Evolutionary conservation across 805 yeast species (phyloP).

Genomic region (Komagataella kurtzmanii): DNA sequence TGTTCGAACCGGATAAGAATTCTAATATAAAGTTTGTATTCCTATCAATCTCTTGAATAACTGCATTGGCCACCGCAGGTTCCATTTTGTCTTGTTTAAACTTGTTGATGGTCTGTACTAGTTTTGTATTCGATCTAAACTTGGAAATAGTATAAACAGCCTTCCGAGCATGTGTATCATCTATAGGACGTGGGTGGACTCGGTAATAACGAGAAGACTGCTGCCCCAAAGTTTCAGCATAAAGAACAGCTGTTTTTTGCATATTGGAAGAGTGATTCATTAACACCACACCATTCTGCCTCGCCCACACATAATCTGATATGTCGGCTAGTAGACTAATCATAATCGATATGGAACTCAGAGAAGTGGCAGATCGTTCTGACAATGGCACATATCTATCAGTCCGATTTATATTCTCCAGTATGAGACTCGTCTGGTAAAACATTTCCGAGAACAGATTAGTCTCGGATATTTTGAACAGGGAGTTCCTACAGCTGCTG

Average conservation of each 20-base stretch:
- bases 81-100: not conserved
- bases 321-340: conserved; percentile 25
- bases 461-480: conserved; percentile 17
- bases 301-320: conserved; percentile 25
- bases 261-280: not conserved
- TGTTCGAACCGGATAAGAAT: conserved; percentile 38
- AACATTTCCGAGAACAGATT: conserved; percentile 17
- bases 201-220: conserved; percentile 16
- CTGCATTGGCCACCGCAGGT: conserved; percentile 8
- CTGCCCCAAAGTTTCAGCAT: not conserved
- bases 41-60: conserved; percentile 21
- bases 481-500: conserved; percentile 18
- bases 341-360: conserved; percentile 22
- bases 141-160: conserved; percentile 3
- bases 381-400: conserved; percentile 13
- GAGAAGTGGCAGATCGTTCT: conserved; percentile 13
- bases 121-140: conserved; percentile 3
- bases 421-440: conserved; percentile 10
- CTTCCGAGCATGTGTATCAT: conserved; percentile 11
- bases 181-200: conserved; percentile 17
- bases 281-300: not conserved
- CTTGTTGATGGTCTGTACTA: conserved; percentile 1
- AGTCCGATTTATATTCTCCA: conserved; percentile 15
- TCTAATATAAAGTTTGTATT: conserved; percentile 26
- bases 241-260: not conserved